Base-by-base conservation (phyloP, 2,329 filamentous ascomycete species). In the Herpotrichia juniperi region DNA sequence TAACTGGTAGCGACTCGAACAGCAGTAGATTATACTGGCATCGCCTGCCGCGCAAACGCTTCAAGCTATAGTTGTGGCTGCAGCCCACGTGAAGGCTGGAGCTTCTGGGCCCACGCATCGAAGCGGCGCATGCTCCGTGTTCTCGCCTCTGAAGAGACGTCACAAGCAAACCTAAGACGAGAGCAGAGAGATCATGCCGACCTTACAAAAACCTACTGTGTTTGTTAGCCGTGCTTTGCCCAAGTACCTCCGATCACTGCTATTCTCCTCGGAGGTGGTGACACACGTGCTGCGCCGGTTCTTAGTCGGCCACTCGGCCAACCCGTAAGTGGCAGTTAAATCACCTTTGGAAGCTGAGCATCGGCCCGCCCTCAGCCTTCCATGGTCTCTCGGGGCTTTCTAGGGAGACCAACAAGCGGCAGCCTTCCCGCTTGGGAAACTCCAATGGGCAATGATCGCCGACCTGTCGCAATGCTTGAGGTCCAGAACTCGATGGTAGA, bases 321-420 rank as follows among this genome's bases (percentile, higher is more conserved):
- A 28, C 26, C 26, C 7, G 26, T 12, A 12, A 28, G 34, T 17
- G 16, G 34, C 17, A 21, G 21, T 21, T 17, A n/a, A n/a, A n/a
- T n/a, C n/a, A n/a, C n/a, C n/a, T n/a, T 7, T 4, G 34, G 34
- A 17, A 37, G 34, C 34, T 37, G 34, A 37, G 14, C 6, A 37
- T 37, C 34, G 34, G 11, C 34, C 11, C 6, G 34, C 34, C 17
- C 34, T 37, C 6, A 5, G 4, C 34, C n/a, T 7, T 19, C 26
- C 26, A 7, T 12, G 26, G 6, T n/a, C 17, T n/a, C 14, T 37
- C 14, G 32, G n/a, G n/a, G n/a, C n/a, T n/a, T 37, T 37, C 24
- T 14, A 30, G 10, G 42, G 42, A 44, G 25, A 44, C 42, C 42
- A 44, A 21, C 42, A 30, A 17, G 42, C 24, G 28, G 28, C 24